Conservation (phyloP, 2,329 filamentous ascomycete species). For the Colletotrichum musicola region DNA sequence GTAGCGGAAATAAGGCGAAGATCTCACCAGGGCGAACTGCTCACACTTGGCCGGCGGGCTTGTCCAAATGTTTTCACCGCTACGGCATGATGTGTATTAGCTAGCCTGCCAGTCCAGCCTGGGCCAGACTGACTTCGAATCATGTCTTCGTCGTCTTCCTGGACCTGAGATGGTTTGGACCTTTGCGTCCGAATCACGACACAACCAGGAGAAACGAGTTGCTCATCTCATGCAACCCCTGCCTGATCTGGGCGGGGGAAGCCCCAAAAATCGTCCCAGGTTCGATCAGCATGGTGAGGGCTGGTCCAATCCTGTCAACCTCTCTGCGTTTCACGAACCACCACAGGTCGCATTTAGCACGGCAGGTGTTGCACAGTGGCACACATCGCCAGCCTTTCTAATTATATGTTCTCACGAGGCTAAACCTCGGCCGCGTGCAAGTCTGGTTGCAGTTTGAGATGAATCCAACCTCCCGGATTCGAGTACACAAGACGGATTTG, state of each 20-base stretch:
- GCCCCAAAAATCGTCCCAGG: too few species aligned
- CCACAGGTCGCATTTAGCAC: neutral
- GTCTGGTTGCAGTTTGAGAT: neutral
- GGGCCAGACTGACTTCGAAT: neutral
- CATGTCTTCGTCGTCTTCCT: too few species aligned
- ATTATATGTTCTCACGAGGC: neutral
- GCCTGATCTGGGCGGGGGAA: too few species aligned
- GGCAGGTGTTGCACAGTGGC: constrained; percentile 1
- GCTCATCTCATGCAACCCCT: too few species aligned
- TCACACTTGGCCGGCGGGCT: neutral
- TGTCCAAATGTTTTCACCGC: too few species aligned
- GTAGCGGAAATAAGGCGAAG: constrained; percentile 18
- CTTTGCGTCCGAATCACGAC: too few species aligned
- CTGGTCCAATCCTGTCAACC: neutral
- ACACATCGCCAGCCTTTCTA: constrained; percentile 1
- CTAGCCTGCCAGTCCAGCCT: neutral
- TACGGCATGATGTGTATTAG: neutral
- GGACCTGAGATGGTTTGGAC: too few species aligned
- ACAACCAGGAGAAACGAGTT: too few species aligned
- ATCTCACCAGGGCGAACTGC: constrained; percentile 27
- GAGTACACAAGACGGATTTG: neutral
- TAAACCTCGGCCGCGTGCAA: neutral
- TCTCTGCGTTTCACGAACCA: neutral
- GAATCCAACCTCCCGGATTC: neutral
- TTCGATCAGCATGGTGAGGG: neutral